Conservation (phyloP, 2,329 filamentous ascomycete genomes). For the Fusarium papillatum region DNA sequence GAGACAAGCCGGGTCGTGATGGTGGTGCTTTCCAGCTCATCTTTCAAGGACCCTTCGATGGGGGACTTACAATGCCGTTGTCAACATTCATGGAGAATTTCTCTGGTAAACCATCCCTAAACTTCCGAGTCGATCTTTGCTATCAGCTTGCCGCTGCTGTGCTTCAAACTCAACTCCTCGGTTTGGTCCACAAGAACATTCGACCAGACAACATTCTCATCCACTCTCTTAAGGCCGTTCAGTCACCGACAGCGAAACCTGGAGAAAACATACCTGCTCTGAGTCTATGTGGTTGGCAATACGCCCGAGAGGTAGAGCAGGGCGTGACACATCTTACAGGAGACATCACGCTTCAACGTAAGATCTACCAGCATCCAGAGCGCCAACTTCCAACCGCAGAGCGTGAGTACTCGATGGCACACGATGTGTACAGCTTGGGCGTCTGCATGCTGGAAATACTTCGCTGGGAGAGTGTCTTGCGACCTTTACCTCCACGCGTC, state of each 20-base stretch:
- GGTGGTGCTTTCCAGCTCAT: not conserved
- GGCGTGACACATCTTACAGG: not conserved
- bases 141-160: not conserved
- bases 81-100: not conserved
- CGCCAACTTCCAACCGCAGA: not conserved
- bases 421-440: not conserved
- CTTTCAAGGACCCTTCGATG: not conserved
- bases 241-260: not conserved
- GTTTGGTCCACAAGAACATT: not conserved
- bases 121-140: not conserved
- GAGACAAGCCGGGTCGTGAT: not conserved
- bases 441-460: not conserved
- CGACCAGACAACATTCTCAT: not conserved
- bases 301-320: not conserved
- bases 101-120: not conserved
- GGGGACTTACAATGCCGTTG: not conserved
- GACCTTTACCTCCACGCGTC: rapidly evolving
- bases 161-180: not conserved
- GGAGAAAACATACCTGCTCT: not conserved
- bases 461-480: not conserved
- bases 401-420: not conserved
- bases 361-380: not conserved
- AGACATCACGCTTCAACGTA: not conserved
- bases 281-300: not conserved
- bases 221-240: not conserved